A percentile compares a stretch with the other conserved stretches of the same genome.
Evolutionary conservation across 257 asterid species (phyloP).

Genomic region (Coffea canephora): DNA sequence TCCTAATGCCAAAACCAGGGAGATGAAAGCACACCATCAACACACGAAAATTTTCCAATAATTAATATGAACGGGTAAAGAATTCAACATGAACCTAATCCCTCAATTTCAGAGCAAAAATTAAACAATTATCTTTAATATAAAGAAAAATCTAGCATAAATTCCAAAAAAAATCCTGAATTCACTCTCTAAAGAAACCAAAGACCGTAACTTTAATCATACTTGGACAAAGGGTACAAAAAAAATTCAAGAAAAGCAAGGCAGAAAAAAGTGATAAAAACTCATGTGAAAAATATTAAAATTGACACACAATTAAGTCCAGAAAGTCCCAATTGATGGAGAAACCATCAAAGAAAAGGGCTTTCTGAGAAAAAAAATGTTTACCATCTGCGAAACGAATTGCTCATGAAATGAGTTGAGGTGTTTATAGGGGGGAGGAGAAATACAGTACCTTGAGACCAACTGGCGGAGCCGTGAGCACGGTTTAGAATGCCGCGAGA

Average conservation of each 20-base stretch:
- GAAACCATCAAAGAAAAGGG: not conserved
- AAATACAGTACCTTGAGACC: constrained; percentile 37
- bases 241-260: too few species aligned
- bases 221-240: not conserved
- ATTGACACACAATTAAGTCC: not conserved
- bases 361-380: not conserved
- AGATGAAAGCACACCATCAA: constrained; percentile 1
- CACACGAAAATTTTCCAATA: not conserved
- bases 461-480: constrained; percentile 91
- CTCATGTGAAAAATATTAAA: not conserved
- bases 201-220: not conserved
- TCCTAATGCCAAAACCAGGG: constrained; percentile 35
- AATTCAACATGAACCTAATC: not conserved
- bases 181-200: not conserved
- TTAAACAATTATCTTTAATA: not conserved
- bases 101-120: not conserved
- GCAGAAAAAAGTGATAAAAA: not conserved
- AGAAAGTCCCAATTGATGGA: not conserved
- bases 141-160: not conserved
- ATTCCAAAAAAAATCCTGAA: not conserved
- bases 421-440: too few species aligned
- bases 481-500: constrained; percentile 73
- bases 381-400: not conserved
- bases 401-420: not conserved
- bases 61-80: not conserved